phyloP scores from a whole-genome alignment of 345 rosid species.

The Dipteronia dyeriana region DNA sequence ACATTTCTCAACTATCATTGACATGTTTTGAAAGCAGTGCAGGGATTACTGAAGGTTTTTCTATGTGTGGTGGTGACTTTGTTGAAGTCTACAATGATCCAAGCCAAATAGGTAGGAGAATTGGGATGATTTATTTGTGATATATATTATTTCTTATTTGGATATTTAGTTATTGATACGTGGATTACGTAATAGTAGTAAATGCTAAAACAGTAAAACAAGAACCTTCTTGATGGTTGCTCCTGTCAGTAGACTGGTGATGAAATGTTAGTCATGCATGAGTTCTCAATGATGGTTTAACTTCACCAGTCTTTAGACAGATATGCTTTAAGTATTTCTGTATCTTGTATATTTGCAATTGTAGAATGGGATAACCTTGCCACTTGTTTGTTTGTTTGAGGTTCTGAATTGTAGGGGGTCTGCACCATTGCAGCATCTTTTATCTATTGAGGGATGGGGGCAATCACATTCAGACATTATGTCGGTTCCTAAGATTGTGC shows the following conservation, averaged over 20 bases:
- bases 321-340: neutral
- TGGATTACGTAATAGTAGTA: neutral
- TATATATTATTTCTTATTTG: conserved; percentile 8
- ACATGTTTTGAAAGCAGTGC: conserved; percentile 58
- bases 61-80: conserved; percentile 99
- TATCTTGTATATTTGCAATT: neutral
- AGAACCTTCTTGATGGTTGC: neutral
- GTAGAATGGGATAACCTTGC: neutral
- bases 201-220: neutral
- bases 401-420: neutral
- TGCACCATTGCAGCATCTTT: neutral
- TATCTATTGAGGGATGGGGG: neutral
- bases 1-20: conserved; percentile 5
- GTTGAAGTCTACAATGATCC: conserved; percentile 90
- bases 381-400: neutral
- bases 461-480: neutral
- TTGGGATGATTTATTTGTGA: conserved; percentile 10
- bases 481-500: neutral
- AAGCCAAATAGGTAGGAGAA: conserved; percentile 71
- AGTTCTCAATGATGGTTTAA: neutral
- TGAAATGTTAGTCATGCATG: neutral
- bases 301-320: neutral
- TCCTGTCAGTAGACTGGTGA: neutral
- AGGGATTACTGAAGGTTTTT: conserved; percentile 96
- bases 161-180: neutral